These are phyloP conservation scores for Cladophialophora exuberans DNA, from an alignment of 2,329 filamentous ascomycete species.

Conservation along the genomic window DNA sequence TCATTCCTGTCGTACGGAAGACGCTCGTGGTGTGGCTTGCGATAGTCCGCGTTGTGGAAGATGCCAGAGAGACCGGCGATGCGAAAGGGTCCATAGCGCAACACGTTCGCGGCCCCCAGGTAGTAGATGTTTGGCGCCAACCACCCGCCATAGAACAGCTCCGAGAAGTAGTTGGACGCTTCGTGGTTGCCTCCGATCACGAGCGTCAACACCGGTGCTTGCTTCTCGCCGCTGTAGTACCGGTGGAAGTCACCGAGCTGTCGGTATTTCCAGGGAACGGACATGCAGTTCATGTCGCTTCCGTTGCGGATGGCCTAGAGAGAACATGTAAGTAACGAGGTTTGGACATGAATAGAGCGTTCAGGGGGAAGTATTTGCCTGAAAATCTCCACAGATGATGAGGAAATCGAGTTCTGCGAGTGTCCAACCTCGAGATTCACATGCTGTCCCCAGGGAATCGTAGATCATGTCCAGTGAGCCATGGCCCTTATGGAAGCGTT, in stretches of 20 bases:
- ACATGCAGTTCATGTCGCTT: slow-evolving; percentile 83
- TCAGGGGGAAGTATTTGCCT: slow-evolving; percentile 55
- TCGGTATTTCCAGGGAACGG: slow-evolving; percentile 86
- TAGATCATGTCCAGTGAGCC: slow-evolving; percentile 92
- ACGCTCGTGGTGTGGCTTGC: slow-evolving; percentile 79
- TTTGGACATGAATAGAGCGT: slow-evolving; percentile 6
- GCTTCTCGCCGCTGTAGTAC: slow-evolving; percentile 80
- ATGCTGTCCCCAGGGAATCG: slow-evolving; percentile 70
- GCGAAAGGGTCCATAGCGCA: slow-evolving; percentile 79
- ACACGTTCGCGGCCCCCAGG: slow-evolving; percentile 85
- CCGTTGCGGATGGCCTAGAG: slow-evolving; percentile 82
- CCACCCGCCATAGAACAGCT: slow-evolving; percentile 96
- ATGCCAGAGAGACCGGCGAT: slow-evolving; percentile 92
- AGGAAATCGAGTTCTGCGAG: slow-evolving; percentile 75
- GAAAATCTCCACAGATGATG: slow-evolving; percentile 96
- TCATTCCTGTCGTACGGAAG: slow-evolving; percentile 83
- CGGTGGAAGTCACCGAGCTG: slow-evolving; percentile 88
- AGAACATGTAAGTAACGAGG: slow-evolving; percentile 15
- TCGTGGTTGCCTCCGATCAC: slow-evolving; percentile 97
- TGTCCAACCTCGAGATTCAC: slow-evolving; percentile 70
- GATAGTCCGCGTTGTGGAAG: slow-evolving; percentile 89
- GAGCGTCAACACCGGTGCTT: slow-evolving; percentile 84
- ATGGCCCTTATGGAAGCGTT: slow-evolving; percentile 67
- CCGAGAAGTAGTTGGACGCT: slow-evolving; percentile 84
- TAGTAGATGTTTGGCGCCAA: slow-evolving; percentile 97